Evolutionary conservation across 257 asterid species (phyloP), one percentile per base, ranked within the genome.

Genomic region (Solanum okadae): DNA sequence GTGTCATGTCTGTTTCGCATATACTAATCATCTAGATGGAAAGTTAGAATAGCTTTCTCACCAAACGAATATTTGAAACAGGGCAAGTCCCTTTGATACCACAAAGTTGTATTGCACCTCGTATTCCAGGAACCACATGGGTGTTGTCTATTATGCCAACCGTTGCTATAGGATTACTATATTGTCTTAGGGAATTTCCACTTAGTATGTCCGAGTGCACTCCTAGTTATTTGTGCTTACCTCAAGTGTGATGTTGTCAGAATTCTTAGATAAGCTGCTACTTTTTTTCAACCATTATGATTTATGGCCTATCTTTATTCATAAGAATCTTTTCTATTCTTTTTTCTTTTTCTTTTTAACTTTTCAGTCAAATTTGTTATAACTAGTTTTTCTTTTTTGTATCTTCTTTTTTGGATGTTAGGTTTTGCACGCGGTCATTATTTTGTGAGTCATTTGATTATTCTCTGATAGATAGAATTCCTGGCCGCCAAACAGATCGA

Each of bases 401-500:
- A 79, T 40, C 84, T 77, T 79, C 65, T 65, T 37, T 75, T 52
- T 89, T 86, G 71, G 52, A 71, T 90, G 59, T 81, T 90, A 94
- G 98, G 98, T 94, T 97, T 84, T 93, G 97, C 91, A 92, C 95
- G 29, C 98, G 99, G 23, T 97, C 99, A 23, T 92, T 96, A 89
- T 95, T 95, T 90, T 95, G 91, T 8, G 98, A 97, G 92, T 93
- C 98, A 78, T 92, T 96, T 90, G 95, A 95, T 89, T 90, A 96
- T 92, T 90, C 98, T n/a, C 92, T 97, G 78, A 94, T 97, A 87
- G 99, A 97, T 93, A 92, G 90, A 92, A 95, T 97, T 92, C 99
- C 99, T 89, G 99, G 99, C 71, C 99, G 98, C 89, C 99, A 97
- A 91, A 95, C 98, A 44, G 99, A 97, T 90, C 94, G 99, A 79